Conservation (phyloP, 129 eudicot species). For the Glebionis coronaria region DNA sequence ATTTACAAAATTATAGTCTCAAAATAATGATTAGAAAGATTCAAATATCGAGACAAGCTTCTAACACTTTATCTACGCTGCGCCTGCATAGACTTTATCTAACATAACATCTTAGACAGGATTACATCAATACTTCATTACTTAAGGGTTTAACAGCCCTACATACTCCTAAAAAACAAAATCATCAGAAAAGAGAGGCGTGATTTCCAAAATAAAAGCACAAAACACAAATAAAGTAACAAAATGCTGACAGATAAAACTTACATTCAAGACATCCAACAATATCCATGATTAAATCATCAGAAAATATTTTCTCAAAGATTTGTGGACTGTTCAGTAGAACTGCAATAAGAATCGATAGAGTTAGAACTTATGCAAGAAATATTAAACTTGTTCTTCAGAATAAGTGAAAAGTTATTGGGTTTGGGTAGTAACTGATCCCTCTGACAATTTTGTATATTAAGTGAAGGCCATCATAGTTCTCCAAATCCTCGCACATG, state of each 20-base stretch:
- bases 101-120: background rate
- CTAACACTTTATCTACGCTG: constrained; percentile 2
- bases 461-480: constrained; percentile 73
- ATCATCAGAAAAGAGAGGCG: background rate
- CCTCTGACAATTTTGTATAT: constrained; percentile 77
- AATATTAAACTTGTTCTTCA: background rate
- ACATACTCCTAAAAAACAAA: background rate
- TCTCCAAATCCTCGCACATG: constrained; percentile 78
- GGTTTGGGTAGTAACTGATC: constrained; percentile 54
- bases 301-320: constrained; percentile 80
- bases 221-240: too few relatives aligned
- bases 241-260: constrained; percentile 22
- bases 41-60: background rate
- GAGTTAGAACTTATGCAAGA: constrained; percentile 9
- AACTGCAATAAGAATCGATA: constrained; percentile 45
- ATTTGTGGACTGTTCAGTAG: constrained; percentile 73
- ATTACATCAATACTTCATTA: background rate
- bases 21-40: constrained; percentile 5
- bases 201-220: constrained; percentile 1
- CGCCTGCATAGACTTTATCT: background rate
- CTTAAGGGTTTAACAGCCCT: background rate
- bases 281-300: constrained; percentile 76
- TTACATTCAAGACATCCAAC: constrained; percentile 93
- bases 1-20: background rate
- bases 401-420: constrained; percentile 1